Percentiles rank a stretch among this genome's conserved stretches.
These are phyloP conservation scores for Pugionium dolabratum DNA, from an alignment of 345 rosid species.

Conservation along the genomic window DNA sequence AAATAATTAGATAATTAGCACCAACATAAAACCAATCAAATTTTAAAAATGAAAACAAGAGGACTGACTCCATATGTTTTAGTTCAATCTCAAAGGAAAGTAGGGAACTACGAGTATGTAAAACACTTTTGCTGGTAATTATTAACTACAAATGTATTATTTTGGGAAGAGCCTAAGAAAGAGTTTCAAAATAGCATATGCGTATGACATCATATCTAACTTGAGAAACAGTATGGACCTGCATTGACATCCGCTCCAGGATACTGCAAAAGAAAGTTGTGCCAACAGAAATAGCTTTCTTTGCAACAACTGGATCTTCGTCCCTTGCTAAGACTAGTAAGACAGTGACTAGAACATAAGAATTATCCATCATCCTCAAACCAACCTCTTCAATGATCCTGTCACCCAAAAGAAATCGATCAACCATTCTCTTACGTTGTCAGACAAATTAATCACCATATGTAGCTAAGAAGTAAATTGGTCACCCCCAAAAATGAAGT, in stretches of 20 bases:
- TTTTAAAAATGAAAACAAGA: slow-evolving; percentile 9
- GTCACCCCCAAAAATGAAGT: background rate
- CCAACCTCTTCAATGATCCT: slow-evolving; percentile 86
- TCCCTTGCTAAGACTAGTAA: slow-evolving; percentile 65
- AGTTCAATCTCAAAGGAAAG: background rate
- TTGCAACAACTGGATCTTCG: slow-evolving; percentile 57
- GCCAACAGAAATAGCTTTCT: slow-evolving; percentile 65
- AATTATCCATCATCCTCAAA: slow-evolving; percentile 64
- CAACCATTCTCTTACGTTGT: slow-evolving; percentile 25
- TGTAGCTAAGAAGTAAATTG: slow-evolving; percentile 20
- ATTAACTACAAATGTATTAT: slow-evolving; percentile 4
- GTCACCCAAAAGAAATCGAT: slow-evolving; percentile 40
- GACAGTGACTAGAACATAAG: slow-evolving; percentile 55
- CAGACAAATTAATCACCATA: slow-evolving; percentile 21
- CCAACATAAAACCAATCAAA: background rate
- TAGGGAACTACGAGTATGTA: background rate
- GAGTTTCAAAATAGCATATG: slow-evolving; percentile 14
- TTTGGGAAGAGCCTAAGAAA: background rate
- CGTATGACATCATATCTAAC: slow-evolving; percentile 10
- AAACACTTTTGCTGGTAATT: background rate
- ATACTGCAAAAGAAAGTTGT: slow-evolving; percentile 58
- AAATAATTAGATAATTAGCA: slow-evolving; percentile 12
- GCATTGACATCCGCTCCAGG: slow-evolving; percentile 77
- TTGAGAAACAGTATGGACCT: slow-evolving; percentile 53
- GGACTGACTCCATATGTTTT: slow-evolving; percentile 5